Conservation (phyloP, 2,329 filamentous ascomycete genomes). For the Colletotrichum australisinense region DNA sequence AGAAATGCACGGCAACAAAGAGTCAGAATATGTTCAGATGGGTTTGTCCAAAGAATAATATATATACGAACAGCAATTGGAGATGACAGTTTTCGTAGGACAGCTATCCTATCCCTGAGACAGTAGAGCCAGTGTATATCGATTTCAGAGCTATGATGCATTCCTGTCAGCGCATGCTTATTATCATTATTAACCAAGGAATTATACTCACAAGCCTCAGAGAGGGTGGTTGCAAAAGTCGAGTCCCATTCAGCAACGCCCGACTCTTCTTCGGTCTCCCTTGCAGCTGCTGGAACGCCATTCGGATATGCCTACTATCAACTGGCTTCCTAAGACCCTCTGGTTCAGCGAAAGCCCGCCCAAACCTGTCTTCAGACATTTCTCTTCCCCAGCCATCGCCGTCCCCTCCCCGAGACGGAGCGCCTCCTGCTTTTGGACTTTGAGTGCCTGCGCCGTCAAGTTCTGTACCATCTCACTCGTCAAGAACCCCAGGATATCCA, state of each 20-base stretch:
- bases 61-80: too few species aligned
- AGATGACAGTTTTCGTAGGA: too few species aligned
- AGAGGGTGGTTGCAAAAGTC: not conserved
- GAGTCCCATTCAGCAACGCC: constrained; percentile 1
- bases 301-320: constrained; percentile 8
- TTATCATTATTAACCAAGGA: not conserved
- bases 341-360: not conserved
- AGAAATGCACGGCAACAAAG: too few species aligned
- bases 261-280: not conserved
- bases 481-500: constrained; percentile 38
- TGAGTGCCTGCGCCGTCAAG: constrained; percentile 26
- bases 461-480: constrained; percentile 39
- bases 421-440: constrained; percentile 14
- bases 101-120: too few species aligned
- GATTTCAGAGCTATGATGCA: not conserved
- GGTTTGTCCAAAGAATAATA: too few species aligned
- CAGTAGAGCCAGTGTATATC: too few species aligned
- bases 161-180: not conserved
- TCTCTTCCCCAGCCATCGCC: not conserved
- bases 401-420: not conserved
- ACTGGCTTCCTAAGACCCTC: constrained; percentile 7
- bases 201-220: not conserved
- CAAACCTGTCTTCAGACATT: not conserved
- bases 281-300: constrained; percentile 17
- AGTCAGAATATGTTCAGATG: too few species aligned